Base-by-base conservation (phyloP, 1,284 basidiomycete species). In the Ceratobasidium sp. region DNA sequence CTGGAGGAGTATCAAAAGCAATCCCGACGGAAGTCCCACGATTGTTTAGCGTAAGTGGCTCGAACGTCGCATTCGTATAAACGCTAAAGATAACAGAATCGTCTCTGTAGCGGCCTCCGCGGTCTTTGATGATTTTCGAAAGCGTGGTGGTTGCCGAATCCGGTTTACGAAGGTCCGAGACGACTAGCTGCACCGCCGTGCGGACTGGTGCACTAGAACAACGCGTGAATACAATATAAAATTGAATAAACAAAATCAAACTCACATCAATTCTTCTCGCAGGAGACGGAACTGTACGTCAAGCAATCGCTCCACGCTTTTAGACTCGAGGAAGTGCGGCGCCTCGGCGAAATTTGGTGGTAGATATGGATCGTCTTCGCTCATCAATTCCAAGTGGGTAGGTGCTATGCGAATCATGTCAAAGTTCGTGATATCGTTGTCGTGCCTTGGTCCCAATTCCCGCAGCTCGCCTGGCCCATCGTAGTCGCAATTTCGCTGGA, bases 241-340 rank as follows among this genome's bases (percentile, higher is more conserved):
- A 57, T 63, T 44, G 7, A 36, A 50, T 22, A 53, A 56, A 22
- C 45, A 11, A 73, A 2, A 29, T 53, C 8, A 29, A 14, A 83
- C 88, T 45, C 79, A 90, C 90, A 86, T 88, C 17, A 91, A 81
- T 76, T 93, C 91, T 76, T 91, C 91, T 44, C 91, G 84, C 50
- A 93, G 81, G 0, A 93, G 84, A 36, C 92, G 87, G 79, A 91
- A 93, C 77, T 93, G 90, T 1, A 90, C 86, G 72, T 93, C 92
- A 7, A 92, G 80, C n/a, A 89, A 81, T 14, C 87, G 83, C 67
- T 90, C 85, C 86, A 91, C 90, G 31, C 87, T 88, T 17, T 85
- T 84, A 5, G 81, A 74, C 0, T 86, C 86, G 31, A 86, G 83
- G 72, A 86, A 89, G 79, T 93, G 91, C 0, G 89, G 90, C 0